These are phyloP conservation scores for Arthroderma sp. DNA, from an alignment of 2,329 filamentous ascomycete genomes.

Conservation along the genomic window DNA sequence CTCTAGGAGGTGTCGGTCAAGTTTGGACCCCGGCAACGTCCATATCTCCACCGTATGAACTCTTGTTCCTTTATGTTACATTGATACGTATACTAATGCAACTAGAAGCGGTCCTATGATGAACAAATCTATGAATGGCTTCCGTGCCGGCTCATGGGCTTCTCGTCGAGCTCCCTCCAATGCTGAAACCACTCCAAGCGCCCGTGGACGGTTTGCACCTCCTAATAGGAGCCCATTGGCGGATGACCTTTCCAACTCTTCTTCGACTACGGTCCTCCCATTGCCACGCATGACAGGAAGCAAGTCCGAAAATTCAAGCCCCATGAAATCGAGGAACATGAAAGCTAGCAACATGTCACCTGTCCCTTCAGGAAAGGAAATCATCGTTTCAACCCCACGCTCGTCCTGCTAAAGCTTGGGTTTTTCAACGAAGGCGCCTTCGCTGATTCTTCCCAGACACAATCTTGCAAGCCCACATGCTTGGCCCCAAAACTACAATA, in stretches of 20 bases:
- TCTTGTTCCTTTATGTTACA: slow-evolving; percentile 1
- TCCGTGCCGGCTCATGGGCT: slow-evolving; percentile 29
- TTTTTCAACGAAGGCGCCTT: neutral
- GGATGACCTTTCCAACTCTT: slow-evolving; percentile 25
- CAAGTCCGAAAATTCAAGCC: slow-evolving; percentile 29
- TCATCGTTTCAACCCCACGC: slow-evolving; percentile 26
- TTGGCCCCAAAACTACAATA: neutral
- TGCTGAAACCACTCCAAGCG: slow-evolving; percentile 30
- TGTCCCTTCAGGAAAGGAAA: slow-evolving; percentile 29
- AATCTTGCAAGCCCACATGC: neutral
- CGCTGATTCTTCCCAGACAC: neutral
- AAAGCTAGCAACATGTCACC: slow-evolving; percentile 28
- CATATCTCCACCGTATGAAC: slow-evolving; percentile 37
- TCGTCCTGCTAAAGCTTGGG: slow-evolving; percentile 19
- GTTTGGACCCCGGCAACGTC: slow-evolving; percentile 39
- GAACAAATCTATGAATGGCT: slow-evolving; percentile 28
- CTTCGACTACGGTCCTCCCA: slow-evolving; percentile 28
- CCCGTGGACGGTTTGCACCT: slow-evolving; percentile 22
- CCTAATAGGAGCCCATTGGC: slow-evolving; percentile 21
- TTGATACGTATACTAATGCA: slow-evolving; percentile 19
- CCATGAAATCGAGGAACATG: slow-evolving; percentile 26
- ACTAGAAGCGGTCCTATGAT: slow-evolving; percentile 27
- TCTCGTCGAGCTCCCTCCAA: slow-evolving; percentile 27
- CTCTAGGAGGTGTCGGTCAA: slow-evolving; percentile 27
- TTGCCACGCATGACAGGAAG: slow-evolving; percentile 21